phyloP scores from a whole-genome alignment of 1,284 basidiomycete species.

The Agaricales sp. region DNA sequence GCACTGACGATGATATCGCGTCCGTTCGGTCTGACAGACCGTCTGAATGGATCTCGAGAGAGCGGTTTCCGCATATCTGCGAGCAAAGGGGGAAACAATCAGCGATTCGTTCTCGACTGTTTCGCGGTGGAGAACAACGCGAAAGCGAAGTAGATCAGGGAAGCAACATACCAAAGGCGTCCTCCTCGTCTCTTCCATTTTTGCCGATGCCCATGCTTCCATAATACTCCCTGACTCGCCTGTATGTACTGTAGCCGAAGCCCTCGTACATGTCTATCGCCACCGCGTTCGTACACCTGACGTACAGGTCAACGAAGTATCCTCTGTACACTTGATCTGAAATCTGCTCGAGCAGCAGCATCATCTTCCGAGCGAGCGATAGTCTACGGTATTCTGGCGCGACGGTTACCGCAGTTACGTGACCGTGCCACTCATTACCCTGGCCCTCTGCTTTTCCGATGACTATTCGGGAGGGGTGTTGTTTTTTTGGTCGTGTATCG shows the following conservation, averaged over 20 bases:
- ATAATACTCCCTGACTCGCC: constrained; percentile 82
- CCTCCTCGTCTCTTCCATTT: constrained; percentile 72
- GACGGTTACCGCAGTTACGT: constrained; percentile 86
- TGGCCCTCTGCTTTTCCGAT: constrained; percentile 80
- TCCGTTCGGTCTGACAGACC: constrained; percentile 61
- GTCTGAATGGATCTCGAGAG: constrained; percentile 48
- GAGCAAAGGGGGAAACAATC: constrained; percentile 7
- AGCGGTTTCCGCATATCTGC: constrained; percentile 85
- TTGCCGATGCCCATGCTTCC: constrained; percentile 61
- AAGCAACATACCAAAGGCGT: constrained; percentile 72
- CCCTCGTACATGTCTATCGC: constrained; percentile 82
- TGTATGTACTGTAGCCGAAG: constrained; percentile 81
- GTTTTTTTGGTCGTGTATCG: no score
- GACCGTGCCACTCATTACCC: constrained; percentile 72
- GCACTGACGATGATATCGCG: constrained; percentile 66
- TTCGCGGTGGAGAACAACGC: not conserved
- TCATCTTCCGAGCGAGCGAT: constrained; percentile 74
- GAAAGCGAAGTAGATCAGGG: not conserved
- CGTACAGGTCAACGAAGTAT: constrained; percentile 87
- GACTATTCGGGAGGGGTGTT: constrained; percentile 33
- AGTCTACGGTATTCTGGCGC: constrained; percentile 87
- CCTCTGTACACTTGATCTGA: constrained; percentile 70
- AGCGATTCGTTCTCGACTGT: not conserved
- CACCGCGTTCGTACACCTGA: constrained; percentile 70
- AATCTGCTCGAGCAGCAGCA: constrained; percentile 71